phyloP scores from a whole-genome alignment of 139 green algal species.

The Chloropicon primus region DNA sequence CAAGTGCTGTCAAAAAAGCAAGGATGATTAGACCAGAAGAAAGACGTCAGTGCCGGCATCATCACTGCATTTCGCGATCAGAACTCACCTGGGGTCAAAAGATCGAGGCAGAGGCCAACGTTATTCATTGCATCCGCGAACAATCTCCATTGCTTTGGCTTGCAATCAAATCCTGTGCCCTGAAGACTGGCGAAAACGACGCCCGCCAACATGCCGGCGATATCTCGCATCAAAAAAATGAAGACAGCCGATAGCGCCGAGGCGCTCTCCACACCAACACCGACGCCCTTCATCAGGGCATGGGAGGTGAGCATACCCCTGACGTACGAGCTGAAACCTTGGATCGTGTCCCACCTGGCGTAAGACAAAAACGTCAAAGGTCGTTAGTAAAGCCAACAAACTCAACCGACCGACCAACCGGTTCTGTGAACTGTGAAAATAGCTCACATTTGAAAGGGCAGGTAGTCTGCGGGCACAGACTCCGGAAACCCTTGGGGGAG shows the following conservation, averaged over 20 bases:
- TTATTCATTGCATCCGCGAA: conserved; percentile 52
- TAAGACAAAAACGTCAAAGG: no score
- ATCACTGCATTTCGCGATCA: conserved; percentile 46
- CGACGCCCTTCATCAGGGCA: conserved; percentile 51
- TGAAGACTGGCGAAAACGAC: conserved; percentile 10
- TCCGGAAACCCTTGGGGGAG: background rate
- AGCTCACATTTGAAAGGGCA: background rate
- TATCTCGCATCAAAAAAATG: conserved; percentile 52
- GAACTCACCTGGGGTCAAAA: conserved; percentile 29
- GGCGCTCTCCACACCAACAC: conserved; percentile 48
- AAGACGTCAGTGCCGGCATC: conserved; percentile 40
- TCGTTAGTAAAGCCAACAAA: no score
- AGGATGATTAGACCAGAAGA: conserved; percentile 18
- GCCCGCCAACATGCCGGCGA: conserved; percentile 31
- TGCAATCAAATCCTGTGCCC: conserved; percentile 31
- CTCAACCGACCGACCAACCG: no score
- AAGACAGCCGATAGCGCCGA: conserved; percentile 41
- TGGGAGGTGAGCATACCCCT: conserved; percentile 49
- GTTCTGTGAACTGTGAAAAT: no score
- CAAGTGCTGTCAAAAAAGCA: no score
- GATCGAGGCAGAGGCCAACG: conserved; percentile 9
- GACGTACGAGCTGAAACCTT: conserved; percentile 58
- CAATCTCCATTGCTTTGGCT: conserved; percentile 66
- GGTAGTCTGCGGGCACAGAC: background rate
- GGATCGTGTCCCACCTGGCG: conserved; percentile 41